These are phyloP conservation scores for Fagus crenata DNA, from an alignment of 306 rosid species.

Conservation along the genomic window DNA sequence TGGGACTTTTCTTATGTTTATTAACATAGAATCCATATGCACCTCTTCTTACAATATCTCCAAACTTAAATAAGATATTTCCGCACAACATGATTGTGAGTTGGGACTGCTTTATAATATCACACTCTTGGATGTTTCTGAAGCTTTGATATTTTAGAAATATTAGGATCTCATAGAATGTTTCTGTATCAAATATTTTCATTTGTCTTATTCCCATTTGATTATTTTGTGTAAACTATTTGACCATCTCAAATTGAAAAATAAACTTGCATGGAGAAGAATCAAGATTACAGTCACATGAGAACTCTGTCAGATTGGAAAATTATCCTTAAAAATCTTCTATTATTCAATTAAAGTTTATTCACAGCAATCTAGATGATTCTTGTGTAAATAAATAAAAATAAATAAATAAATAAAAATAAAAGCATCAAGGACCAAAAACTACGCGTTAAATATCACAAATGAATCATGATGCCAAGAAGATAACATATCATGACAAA, in stretches of 20 bases:
- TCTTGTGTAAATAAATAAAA: neutral
- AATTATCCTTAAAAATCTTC: neutral
- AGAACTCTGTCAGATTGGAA: neutral
- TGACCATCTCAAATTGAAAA: neutral
- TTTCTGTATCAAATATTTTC: neutral
- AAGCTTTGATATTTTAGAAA: neutral
- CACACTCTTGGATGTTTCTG: conserved; percentile 13
- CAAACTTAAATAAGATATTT: conserved; percentile 24
- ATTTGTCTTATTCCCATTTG: neutral
- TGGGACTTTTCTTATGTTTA: neutral
- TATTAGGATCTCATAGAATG: neutral
- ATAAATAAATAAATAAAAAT: neutral
- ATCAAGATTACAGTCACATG: neutral
- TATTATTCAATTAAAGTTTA: neutral
- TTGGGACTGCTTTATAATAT: neutral
- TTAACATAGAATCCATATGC: neutral
- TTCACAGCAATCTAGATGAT: neutral
- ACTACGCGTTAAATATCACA: neutral
- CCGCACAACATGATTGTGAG: neutral
- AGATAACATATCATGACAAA: neutral
- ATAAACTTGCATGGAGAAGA: neutral
- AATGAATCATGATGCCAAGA: neutral
- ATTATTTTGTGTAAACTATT: neutral
- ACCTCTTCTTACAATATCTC: neutral
- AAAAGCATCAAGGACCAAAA: neutral